Conservation (phyloP, 1,284 basidiomycete species). For the Melampsora larici-populina region DNA sequence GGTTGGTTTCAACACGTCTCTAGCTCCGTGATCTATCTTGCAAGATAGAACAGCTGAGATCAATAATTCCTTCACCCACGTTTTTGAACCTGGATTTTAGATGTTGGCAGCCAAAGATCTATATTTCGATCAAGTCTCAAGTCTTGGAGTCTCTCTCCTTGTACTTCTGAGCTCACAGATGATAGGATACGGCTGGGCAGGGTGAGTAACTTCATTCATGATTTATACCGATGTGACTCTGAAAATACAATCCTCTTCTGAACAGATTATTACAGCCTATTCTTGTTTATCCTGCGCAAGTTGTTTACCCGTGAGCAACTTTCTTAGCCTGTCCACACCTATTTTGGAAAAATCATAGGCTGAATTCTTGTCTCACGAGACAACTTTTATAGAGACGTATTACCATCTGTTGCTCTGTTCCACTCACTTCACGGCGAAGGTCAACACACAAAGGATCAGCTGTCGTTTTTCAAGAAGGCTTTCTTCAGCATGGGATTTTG, state of each 20-base stretch:
- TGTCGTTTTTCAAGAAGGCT: slow-evolving; percentile 38
- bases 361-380: background rate
- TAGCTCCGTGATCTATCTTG: background rate
- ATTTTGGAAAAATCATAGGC: background rate
- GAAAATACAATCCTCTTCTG: background rate
- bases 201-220: background rate
- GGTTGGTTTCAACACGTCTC: background rate
- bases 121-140: slow-evolving; percentile 26
- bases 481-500: slow-evolving; percentile 37
- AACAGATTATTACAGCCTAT: slow-evolving; percentile 26
- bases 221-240: background rate
- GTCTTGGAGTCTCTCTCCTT: slow-evolving; percentile 5
- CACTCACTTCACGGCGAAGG: slow-evolving; percentile 29
- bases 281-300: slow-evolving; percentile 40
- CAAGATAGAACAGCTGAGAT: background rate
- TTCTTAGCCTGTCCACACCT: background rate
- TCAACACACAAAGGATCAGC: slow-evolving; percentile 19
- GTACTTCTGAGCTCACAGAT: slow-evolving; percentile 42
- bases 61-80: background rate
- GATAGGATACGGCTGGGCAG: slow-evolving; percentile 43
- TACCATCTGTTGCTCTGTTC: slow-evolving; percentile 40
- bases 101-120: slow-evolving; percentile 37
- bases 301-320: slow-evolving; percentile 35
- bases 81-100: background rate
- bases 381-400: slow-evolving; percentile 9